Conservation (phyloP, 1,139 yeast species). For the Suzukiozyma palmioleophila region DNA sequence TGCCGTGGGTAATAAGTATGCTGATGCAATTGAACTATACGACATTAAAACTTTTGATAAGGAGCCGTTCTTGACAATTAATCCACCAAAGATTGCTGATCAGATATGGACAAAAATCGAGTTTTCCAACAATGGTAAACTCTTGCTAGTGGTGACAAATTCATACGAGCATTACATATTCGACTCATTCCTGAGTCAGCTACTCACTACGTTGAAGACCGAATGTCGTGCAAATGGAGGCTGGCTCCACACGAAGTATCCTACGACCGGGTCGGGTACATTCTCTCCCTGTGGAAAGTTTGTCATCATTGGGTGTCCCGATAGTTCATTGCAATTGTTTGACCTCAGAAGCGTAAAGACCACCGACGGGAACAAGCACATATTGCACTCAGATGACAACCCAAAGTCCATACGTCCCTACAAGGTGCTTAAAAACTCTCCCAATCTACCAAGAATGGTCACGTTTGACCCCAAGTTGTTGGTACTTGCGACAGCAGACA, state of each 20-base stretch:
- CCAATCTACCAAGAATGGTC: conserved; percentile 54
- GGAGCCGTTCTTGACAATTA: conserved; percentile 46
- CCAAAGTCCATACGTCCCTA: conserved; percentile 11
- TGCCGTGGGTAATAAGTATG: conserved; percentile 54
- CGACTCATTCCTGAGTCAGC: conserved; percentile 69
- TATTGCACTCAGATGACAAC: conserved; percentile 15
- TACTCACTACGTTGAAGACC: conserved; percentile 39
- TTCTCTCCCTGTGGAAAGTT: conserved; percentile 81
- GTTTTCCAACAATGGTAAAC: conserved; percentile 79
- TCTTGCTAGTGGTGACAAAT: conserved; percentile 61
- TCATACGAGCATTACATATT: conserved; percentile 51
- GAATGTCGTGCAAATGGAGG: conserved; percentile 14
- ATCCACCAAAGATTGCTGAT: conserved; percentile 21
- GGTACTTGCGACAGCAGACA: conserved; percentile 80
- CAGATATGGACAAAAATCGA: conserved; percentile 64
- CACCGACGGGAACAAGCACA: conserved; percentile 20
- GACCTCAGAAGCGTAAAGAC: conserved; percentile 43
- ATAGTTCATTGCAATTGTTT: conserved; percentile 57
- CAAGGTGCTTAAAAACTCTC: conserved; percentile 21
- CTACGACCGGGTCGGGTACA: conserved; percentile 57
- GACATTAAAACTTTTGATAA: conserved; percentile 55
- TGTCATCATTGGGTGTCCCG: conserved; percentile 61
- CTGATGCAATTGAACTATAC: conserved; percentile 53
- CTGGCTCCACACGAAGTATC: conserved; percentile 37
- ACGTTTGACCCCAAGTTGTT: conserved; percentile 76